These are phyloP conservation scores for Aspergillus brunneoviolaceus DNA, from an alignment of 2,329 filamentous ascomycete species.

Conservation along the genomic window DNA sequence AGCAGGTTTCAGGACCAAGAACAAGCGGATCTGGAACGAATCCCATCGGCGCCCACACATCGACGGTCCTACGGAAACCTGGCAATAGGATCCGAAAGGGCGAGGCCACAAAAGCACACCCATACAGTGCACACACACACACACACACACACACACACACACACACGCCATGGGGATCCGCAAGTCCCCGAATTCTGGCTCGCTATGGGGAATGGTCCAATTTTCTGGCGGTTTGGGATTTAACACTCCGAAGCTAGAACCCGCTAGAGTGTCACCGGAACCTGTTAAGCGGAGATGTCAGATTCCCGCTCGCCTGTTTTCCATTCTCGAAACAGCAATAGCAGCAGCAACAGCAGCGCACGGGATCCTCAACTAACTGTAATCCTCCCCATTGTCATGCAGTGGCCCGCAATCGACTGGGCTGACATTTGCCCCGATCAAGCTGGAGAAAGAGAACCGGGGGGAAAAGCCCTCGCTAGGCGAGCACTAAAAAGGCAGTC, in stretches of 20 bases:
- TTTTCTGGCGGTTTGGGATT: conserved; percentile 17
- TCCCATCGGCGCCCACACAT: not conserved
- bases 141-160: not conserved
- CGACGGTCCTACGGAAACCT: no score
- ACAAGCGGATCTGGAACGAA: not conserved
- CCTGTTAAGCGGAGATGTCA: conserved; percentile 26
- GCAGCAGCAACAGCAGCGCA: not conserved
- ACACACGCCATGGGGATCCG: conserved; percentile 10
- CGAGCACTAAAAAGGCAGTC: not conserved
- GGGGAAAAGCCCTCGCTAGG: not conserved
- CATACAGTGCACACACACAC: no score
- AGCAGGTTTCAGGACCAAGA: not conserved
- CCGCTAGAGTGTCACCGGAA: conserved; percentile 34
- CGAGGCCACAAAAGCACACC: not conserved
- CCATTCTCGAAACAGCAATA: not conserved
- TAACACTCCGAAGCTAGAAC: conserved; percentile 30
- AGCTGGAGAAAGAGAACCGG: not conserved
- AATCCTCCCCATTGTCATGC: not conserved
- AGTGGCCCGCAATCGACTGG: not conserved
- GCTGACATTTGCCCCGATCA: not conserved
- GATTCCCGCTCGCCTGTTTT: conserved; percentile 12
- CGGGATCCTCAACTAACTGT: not conserved
- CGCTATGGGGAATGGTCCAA: conserved; percentile 14
- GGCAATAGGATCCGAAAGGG: not conserved
- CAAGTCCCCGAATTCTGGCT: conserved; percentile 13